Evolutionary conservation across 1,284 basidiomycete species (phyloP), one percentile per base, ranked within the genome.

Genomic region (Ustilago nuda): DNA sequence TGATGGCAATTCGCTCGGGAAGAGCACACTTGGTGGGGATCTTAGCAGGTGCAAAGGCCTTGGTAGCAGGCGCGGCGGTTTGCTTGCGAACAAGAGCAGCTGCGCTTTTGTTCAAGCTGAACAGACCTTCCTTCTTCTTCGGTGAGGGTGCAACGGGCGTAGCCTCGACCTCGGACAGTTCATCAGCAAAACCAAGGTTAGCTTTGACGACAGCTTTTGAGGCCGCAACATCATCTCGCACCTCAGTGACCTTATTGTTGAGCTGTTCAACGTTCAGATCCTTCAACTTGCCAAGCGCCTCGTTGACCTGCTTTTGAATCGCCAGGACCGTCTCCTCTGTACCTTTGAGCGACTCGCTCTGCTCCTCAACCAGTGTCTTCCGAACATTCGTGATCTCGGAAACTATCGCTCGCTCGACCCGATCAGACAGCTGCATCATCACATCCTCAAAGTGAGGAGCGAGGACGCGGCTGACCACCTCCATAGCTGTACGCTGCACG

Each of bases 1-100:
- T 87, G 57, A 90, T 86, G 39, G 89, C 86, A 0, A 86, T 87
- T 64, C 41, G 69, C 50, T 73, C 72, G 17, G 76, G 76, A 2
- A 78, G 61, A 15, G 19, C 45, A 27, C 65, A 67, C 51, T 64
- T 69, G 54, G 58, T 63, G 1, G 55, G 33, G 12, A 66, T 58
- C 33, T 45, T 36, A 33, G 64, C 52, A 1, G 64, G 39, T 2
- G 59, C 59, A n/a, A 48, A 8, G 3, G 32, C 41, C 8, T 46
- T 57, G n/a, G 23, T 36, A 39, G 11, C 23, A 12, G 48, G n/a
- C 8, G 41, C 41, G 0, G 39, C 43, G 0, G 39, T 51, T 30
- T 50, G n/a, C 27, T 32, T 30, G 48, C 33, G 37, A 11, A 33
- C 33, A 30, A 45, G 33, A 27, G 32, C 54, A 6, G 61, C 32